Percentiles rank a stretch among this genome's conserved stretches.
Evolutionary conservation across 495 filamentous ascomycete genomes (phyloP).

Genomic region (Hyphodiscus hymeniophilus): DNA sequence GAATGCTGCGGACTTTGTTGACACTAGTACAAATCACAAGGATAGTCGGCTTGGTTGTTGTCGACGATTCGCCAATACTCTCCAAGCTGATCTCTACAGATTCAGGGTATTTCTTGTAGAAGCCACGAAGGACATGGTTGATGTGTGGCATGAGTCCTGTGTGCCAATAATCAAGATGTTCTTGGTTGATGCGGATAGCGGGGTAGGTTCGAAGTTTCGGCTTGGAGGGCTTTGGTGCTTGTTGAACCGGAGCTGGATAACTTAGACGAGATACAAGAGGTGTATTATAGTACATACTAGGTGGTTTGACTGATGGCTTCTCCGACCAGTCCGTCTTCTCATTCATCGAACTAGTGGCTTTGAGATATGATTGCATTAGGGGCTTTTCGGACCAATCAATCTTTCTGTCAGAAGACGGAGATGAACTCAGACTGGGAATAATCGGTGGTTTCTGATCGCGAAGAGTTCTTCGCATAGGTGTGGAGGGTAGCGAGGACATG

Average conservation of each 20-base stretch:
- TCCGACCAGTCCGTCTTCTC: constrained; percentile 16
- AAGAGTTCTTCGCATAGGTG: constrained; percentile 7
- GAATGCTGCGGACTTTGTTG: constrained; percentile 56
- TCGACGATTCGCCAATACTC: constrained; percentile 59
- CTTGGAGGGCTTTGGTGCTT: constrained; percentile 20
- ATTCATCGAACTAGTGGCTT: background rate
- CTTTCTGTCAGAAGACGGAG: background rate
- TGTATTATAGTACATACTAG: constrained; percentile 16
- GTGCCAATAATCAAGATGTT: constrained; percentile 63
- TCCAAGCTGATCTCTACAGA: constrained; percentile 68
- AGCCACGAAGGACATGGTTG: constrained; percentile 48
- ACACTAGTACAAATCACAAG: constrained; percentile 70
- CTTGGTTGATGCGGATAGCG: constrained; percentile 44
- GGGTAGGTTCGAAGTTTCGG: constrained; percentile 41
- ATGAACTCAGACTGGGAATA: background rate
- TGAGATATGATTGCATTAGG: constrained; percentile 1
- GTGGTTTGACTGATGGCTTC: constrained; percentile 10
- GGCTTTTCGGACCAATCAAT: constrained; percentile 15
- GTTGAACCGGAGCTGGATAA: constrained; percentile 12
- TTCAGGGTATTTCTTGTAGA: constrained; percentile 57
- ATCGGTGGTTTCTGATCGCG: constrained; percentile 14
- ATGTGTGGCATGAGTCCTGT: constrained; percentile 61
- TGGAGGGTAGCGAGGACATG: constrained; percentile 5
- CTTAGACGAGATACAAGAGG: constrained; percentile 4
- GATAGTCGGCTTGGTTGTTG: constrained; percentile 62